Base-by-base conservation (phyloP, 1,284 basidiomycete species). In the Porogramme epimiltina region DNA sequence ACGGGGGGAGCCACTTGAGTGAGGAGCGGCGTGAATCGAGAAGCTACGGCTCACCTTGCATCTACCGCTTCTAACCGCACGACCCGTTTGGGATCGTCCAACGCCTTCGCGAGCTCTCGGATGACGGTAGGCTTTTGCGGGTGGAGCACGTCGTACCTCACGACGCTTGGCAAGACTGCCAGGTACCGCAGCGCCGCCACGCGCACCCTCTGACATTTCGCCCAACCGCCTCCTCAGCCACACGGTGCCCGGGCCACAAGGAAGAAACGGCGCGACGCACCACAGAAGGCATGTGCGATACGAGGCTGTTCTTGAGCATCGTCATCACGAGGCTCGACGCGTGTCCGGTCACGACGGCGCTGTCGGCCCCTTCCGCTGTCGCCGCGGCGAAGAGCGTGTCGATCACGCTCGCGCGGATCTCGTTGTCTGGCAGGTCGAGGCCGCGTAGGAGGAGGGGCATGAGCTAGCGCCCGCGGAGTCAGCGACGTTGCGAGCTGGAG, bases 31-130 rank as follows among this genome's bases (percentile, higher is more conserved):
- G 4, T 16, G n/a, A 15, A 8, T n/a, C 18, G 18, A 15, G 20
- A 31, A 15, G 9, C 31, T 3, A 33, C 15, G 19, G 59, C 74
- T 24, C 59, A 79, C 79, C 95, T 75, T 47, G 93, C 87, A 64
- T 93, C 85, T 5, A 98, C 95, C 0, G 94, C 95, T 62, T 91
- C 90, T 62, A 84, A 86, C 39, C 95, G 76, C 8, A 98, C 93
- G 1, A 72, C 71, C 54, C 89, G 77, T 64, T 88, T 89, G 2
- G 89, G 89, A 70, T 98, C 95, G 66, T 98, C 95, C 41, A 97
- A 69, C 9, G 80, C 82, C 51, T 76, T 80, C 0, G 79, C 87
- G 23, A 99, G 76, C 50, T 88, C 84, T 31, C 83, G 82, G 44
- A 98, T 70, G 9, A 98, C 91, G 0, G 67, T 70, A 1, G 78